These are phyloP conservation scores for Mikania micrantha DNA, from an alignment of 129 eudicot genomes.

Conservation along the genomic window DNA sequence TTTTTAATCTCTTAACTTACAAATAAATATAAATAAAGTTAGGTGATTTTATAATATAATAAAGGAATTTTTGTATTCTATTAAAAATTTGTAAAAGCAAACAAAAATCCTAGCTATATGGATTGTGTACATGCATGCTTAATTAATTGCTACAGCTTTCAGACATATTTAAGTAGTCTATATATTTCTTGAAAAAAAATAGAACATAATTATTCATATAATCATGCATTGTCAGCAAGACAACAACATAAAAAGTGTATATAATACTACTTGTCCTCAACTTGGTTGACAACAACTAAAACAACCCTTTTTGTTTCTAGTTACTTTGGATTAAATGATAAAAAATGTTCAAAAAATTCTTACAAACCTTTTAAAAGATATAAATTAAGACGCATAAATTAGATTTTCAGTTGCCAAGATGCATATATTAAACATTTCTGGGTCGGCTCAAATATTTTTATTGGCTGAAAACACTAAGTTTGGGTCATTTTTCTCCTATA, in stretches of 20 bases:
- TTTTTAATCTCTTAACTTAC: too few species aligned
- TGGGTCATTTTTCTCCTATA: too few species aligned
- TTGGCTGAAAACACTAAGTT: too few species aligned
- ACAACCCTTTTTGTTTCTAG: background rate
- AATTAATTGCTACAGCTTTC: slow-evolving; percentile 12
- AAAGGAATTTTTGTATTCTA: too few species aligned
- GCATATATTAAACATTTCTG: background rate
- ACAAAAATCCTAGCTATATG: background rate
- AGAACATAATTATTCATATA: slow-evolving; percentile 50
- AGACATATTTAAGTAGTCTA: slow-evolving; percentile 14
- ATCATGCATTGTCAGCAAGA: slow-evolving; percentile 51
- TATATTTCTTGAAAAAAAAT: slow-evolving; percentile 4
- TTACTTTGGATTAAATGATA: background rate
- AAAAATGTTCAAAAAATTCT: too few species aligned
- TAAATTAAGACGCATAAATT: background rate
- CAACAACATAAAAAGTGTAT: slow-evolving; percentile 3
- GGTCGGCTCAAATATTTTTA: too few species aligned
- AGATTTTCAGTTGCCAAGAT: background rate
- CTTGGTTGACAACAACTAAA: slow-evolving; percentile 21
- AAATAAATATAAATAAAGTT: background rate
- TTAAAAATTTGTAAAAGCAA: background rate
- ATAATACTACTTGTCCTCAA: slow-evolving; percentile 26
- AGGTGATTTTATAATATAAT: background rate
- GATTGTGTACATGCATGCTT: slow-evolving; percentile 25
- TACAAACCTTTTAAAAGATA: background rate